These are phyloP conservation scores for Mortierella sp. DNA, from an alignment of 371 early-diverging fungal species.

Conservation along the genomic window DNA sequence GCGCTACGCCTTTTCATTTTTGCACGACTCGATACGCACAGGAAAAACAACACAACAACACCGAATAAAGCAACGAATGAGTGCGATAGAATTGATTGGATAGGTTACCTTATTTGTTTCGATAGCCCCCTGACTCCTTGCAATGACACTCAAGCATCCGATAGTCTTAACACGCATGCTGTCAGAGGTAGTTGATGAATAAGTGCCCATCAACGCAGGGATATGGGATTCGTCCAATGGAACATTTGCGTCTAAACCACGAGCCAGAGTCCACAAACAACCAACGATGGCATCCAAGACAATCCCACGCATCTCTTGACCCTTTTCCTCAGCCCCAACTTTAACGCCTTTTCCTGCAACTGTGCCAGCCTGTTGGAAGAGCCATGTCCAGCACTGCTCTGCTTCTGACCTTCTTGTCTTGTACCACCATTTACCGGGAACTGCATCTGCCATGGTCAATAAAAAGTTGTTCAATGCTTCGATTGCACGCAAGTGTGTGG, in stretches of 20 bases:
- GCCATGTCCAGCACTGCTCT: slow-evolving; percentile 71
- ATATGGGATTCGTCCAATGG: slow-evolving; percentile 62
- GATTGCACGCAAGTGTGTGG: slow-evolving; percentile 77
- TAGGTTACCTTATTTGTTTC: slow-evolving; percentile 77
- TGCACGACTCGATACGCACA: too few species aligned
- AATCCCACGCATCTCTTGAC: slow-evolving; percentile 59
- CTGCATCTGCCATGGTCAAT: slow-evolving; percentile 73
- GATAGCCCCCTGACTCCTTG: slow-evolving; percentile 77
- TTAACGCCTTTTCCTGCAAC: slow-evolving; percentile 59
- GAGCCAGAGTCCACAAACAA: slow-evolving; percentile 81
- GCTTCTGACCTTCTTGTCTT: slow-evolving; percentile 66
- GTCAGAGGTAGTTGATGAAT: slow-evolving; percentile 58
- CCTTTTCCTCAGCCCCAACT: slow-evolving; percentile 59
- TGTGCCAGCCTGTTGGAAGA: slow-evolving; percentile 66
- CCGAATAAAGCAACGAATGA: slow-evolving; percentile 15
- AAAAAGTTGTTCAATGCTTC: slow-evolving; percentile 85
- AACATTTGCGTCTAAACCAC: slow-evolving; percentile 72
- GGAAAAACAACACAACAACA: too few species aligned
- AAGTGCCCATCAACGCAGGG: slow-evolving; percentile 65
- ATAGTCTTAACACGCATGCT: slow-evolving; percentile 78
- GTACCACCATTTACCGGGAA: slow-evolving; percentile 77
- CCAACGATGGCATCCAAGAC: slow-evolving; percentile 76
- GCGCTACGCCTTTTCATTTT: too few species aligned
- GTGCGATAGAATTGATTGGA: slow-evolving; percentile 36
- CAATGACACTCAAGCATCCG: slow-evolving; percentile 82